phyloP scores from a whole-genome alignment of 805 yeast species.

The Wickerhamiella spandovensis region DNA sequence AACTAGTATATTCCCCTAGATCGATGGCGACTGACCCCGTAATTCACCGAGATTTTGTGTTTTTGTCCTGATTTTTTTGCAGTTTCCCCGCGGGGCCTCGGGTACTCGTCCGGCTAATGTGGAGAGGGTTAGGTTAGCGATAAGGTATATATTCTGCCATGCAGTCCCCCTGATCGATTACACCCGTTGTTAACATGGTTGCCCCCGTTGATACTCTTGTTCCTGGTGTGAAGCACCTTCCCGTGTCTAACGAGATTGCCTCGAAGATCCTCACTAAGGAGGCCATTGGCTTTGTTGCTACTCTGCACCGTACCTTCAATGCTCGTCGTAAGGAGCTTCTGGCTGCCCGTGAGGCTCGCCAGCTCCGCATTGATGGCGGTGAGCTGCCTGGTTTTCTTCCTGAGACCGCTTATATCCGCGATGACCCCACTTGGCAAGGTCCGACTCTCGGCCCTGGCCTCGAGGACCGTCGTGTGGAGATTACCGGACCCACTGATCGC shows the following conservation, averaged over 20 bases:
- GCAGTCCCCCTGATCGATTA: not conserved
- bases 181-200: slow-evolving; percentile 13
- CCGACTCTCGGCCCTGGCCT: slow-evolving; percentile 57
- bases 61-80: not conserved
- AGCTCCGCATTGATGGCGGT: slow-evolving; percentile 45
- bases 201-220: slow-evolving; percentile 20
- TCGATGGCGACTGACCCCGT: too few relatives aligned
- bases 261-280: slow-evolving; percentile 46
- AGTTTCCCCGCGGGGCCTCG: not conserved
- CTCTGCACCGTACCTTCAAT: slow-evolving; percentile 52
- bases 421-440: slow-evolving; percentile 58
- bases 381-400: slow-evolving; percentile 57
- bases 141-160: not conserved
- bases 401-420: slow-evolving; percentile 47
- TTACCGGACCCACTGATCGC: slow-evolving; percentile 65
- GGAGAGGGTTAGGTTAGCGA: slow-evolving; percentile 1
- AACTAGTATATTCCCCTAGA: too few relatives aligned
- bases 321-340: slow-evolving; percentile 42
- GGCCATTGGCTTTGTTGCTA: slow-evolving; percentile 52
- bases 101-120: not conserved
- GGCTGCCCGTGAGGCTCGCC: slow-evolving; percentile 41
- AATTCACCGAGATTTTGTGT: too few relatives aligned
- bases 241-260: slow-evolving; percentile 35
- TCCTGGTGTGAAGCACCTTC: slow-evolving; percentile 43
- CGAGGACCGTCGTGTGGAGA: slow-evolving; percentile 59